Percentiles rank a stretch among this genome's conserved stretches.
Evolutionary conservation across 495 filamentous ascomycete species (phyloP).

Genomic region (Talaromyces ruber): DNA sequence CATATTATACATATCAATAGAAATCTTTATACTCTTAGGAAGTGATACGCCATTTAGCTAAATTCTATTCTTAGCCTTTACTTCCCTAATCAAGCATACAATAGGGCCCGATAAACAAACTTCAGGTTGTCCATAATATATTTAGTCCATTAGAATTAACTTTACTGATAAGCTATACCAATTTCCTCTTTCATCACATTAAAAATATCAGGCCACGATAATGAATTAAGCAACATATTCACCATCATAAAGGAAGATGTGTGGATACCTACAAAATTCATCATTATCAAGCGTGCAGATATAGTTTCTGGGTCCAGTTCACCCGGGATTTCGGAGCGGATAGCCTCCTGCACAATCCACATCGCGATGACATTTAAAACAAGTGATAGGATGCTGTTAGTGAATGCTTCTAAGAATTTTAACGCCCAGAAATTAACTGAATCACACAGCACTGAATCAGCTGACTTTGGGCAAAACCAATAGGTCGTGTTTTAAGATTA

Average conservation of each 20-base stretch:
- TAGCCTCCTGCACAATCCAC: slow-evolving; percentile 1
- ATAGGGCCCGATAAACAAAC: not conserved
- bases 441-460: not conserved
- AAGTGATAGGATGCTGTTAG: too few species aligned
- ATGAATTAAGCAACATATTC: not conserved
- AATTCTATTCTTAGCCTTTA: not conserved
- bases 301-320: not conserved
- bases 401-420: too few species aligned
- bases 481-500: not conserved
- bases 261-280: slow-evolving; percentile 1
- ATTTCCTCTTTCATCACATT: not conserved
- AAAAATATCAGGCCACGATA: not conserved
- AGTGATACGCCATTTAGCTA: not conserved
- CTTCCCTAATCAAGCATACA: not conserved
- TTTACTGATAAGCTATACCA: not conserved
- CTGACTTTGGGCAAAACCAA: not conserved
- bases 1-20: not conserved
- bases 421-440: not conserved
- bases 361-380: not conserved
- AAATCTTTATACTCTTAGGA: not conserved
- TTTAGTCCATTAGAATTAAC: not conserved
- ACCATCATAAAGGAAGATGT: slow-evolving; percentile 2
- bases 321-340: not conserved
- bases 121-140: not conserved
- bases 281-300: not conserved